Evolutionary conservation across 2,329 filamentous ascomycete genomes (phyloP).

Genomic region (Aspergillus proliferans): DNA sequence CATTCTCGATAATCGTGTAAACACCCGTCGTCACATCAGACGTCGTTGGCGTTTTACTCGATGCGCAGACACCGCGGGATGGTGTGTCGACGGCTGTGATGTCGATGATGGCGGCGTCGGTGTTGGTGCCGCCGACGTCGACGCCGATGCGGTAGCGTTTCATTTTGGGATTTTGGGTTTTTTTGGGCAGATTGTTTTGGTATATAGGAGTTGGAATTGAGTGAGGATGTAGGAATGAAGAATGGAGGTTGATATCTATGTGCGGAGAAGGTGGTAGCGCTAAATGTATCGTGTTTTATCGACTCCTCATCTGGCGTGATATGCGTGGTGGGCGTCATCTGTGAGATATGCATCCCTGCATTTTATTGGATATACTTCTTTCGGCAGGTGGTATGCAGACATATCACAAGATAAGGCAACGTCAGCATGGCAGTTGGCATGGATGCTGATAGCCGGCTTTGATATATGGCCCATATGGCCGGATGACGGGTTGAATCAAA

Average conservation of each 20-base stretch:
- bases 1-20: constrained; percentile 29
- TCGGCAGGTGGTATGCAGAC: too few relatives aligned
- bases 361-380: too few relatives aligned
- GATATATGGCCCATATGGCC: too few relatives aligned
- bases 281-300: too few relatives aligned
- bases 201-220: neutral
- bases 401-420: too few relatives aligned
- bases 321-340: neutral
- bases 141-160: constrained; percentile 39
- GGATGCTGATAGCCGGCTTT: too few relatives aligned
- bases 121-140: constrained; percentile 38
- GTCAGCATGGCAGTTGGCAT: too few relatives aligned
- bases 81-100: constrained; percentile 15
- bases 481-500: too few relatives aligned
- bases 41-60: constrained; percentile 34
- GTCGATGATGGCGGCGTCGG: constrained; percentile 28
- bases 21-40: constrained; percentile 40
- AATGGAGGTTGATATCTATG: neutral
- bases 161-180: constrained; percentile 2
- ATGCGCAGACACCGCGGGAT: constrained; percentile 23
- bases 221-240: neutral
- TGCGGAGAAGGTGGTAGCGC: too few relatives aligned
- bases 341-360: neutral
- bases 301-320: too few relatives aligned
- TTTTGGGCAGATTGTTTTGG: neutral